These are phyloP conservation scores for Forsythia viridissima DNA, from an alignment of 257 asterid genomes.

Conservation along the genomic window DNA sequence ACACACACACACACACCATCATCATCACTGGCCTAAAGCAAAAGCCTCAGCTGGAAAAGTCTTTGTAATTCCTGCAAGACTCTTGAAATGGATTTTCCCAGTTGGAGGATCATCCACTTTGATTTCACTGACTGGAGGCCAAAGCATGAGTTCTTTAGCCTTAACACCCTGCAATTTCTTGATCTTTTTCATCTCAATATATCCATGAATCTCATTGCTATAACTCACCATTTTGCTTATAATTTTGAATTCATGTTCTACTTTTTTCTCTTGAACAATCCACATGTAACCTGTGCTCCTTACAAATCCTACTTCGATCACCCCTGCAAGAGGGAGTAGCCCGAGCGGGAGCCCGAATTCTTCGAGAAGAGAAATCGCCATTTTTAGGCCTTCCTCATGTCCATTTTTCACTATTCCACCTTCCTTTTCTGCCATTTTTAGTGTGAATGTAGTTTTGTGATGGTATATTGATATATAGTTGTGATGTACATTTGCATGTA, in stretches of 20 bases:
- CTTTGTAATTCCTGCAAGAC: slow-evolving; percentile 46
- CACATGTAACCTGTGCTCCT: slow-evolving; percentile 43
- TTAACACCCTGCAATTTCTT: slow-evolving; percentile 48
- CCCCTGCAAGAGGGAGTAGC: slow-evolving; percentile 27
- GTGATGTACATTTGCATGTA: neutral
- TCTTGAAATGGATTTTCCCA: slow-evolving; percentile 45
- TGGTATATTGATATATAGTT: neutral
- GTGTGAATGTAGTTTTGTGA: neutral
- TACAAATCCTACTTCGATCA: slow-evolving; percentile 40
- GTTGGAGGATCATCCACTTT: slow-evolving; percentile 36
- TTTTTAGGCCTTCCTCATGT: slow-evolving; percentile 19
- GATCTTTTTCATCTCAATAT: slow-evolving; percentile 38
- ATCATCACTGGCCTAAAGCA: slow-evolving; percentile 35
- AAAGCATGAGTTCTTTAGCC: slow-evolving; percentile 42
- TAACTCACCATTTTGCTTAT: slow-evolving; percentile 38
- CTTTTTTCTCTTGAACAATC: slow-evolving; percentile 38
- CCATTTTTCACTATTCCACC: slow-evolving; percentile 29
- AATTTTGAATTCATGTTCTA: slow-evolving; percentile 41
- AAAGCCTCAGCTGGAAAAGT: slow-evolving; percentile 43
- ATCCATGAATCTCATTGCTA: slow-evolving; percentile 31
- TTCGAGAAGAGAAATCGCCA: slow-evolving; percentile 27
- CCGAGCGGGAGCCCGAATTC: slow-evolving; percentile 23
- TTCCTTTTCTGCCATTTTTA: slow-evolving; percentile 17
- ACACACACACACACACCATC: neutral
- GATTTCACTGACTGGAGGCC: slow-evolving; percentile 48